phyloP scores from a whole-genome alignment of 441 rosid species.

The Raphanus hybrid region DNA sequence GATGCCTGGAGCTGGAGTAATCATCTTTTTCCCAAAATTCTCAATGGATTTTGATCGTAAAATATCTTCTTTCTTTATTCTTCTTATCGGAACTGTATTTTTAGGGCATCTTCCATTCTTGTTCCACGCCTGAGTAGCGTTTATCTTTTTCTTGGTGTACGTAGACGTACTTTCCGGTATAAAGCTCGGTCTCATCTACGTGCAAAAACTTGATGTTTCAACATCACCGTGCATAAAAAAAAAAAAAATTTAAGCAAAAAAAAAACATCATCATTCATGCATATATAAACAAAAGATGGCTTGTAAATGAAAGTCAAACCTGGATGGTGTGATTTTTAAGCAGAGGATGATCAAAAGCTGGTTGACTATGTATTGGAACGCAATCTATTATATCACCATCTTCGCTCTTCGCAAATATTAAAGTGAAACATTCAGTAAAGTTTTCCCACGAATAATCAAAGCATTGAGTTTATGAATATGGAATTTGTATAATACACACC shows the following conservation, averaged over 20 bases:
- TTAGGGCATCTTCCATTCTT: conserved; percentile 49
- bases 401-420: conserved; percentile 41
- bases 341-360: conserved; percentile 59
- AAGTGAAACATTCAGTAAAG: not conserved
- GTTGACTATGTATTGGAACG: conserved; percentile 47
- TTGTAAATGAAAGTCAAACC: conserved; percentile 20
- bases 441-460: not conserved
- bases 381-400: conserved; percentile 65
- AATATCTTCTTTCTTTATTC: conserved; percentile 51
- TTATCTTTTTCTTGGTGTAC: not conserved
- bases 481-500: conserved; percentile 30
- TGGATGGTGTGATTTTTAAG: conserved; percentile 55
- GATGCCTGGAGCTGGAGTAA: not conserved
- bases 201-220: not conserved
- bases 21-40: conserved; percentile 46
- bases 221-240: not conserved
- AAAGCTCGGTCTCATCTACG: conserved; percentile 54
- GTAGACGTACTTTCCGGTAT: conserved; percentile 40
- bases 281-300: not conserved
- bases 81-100: conserved; percentile 53
- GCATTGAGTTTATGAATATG: not conserved
- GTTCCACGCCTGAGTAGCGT: conserved; percentile 42
- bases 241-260: no score
- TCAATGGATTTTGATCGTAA: conserved; percentile 48
- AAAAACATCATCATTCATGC: conserved; percentile 8